Evolutionary conservation across 1,284 basidiomycete species (phyloP).

Genomic region (Phellopilus nigrolimitatus): DNA sequence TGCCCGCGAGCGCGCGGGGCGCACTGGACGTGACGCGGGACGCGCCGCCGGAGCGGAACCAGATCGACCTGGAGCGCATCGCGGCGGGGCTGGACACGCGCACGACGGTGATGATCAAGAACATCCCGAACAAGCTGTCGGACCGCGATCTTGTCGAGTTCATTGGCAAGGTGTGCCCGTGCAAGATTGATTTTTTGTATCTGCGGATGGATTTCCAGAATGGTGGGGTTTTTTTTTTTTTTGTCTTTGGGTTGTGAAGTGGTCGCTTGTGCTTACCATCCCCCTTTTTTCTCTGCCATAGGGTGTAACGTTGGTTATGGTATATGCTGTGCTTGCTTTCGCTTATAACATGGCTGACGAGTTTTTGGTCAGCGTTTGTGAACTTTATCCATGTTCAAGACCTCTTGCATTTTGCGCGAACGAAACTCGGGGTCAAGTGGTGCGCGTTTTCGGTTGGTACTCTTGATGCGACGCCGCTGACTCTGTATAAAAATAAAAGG

Average conservation of each 20-base stretch:
- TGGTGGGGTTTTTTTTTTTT: conserved; percentile 37
- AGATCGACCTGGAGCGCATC: conserved; percentile 64
- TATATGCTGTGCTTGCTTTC: conserved; percentile 9
- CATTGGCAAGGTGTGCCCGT: conserved; percentile 62
- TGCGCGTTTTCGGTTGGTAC: too few relatives aligned
- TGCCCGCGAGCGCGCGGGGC: conserved; percentile 7
- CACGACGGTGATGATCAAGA: conserved; percentile 85
- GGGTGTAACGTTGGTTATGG: conserved; percentile 83
- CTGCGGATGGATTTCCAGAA: conserved; percentile 81
- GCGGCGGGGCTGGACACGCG: conserved; percentile 73
- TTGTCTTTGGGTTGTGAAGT: neutral
- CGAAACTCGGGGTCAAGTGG: conserved; percentile 75
- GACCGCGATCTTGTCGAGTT: conserved; percentile 67
- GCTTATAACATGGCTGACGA: neutral
- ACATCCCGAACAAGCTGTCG: conserved; percentile 86
- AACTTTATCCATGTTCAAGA: conserved; percentile 80
- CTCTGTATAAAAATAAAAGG: conserved; percentile 47
- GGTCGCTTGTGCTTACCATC: conserved; percentile 4
- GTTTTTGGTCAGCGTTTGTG: conserved; percentile 52
- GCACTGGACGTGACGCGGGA: conserved; percentile 20
- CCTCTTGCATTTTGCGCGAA: conserved; percentile 67
- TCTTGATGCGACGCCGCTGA: too few relatives aligned
- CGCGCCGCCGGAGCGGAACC: conserved; percentile 51
- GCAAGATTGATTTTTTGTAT: conserved; percentile 79
- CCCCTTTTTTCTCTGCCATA: conserved; percentile 27